Percentiles rank a stretch among this genome's conserved stretches.
phyloP scores from a whole-genome alignment of 192 early-diverging fungal genomes.

The Glomus cerebriforme region DNA sequence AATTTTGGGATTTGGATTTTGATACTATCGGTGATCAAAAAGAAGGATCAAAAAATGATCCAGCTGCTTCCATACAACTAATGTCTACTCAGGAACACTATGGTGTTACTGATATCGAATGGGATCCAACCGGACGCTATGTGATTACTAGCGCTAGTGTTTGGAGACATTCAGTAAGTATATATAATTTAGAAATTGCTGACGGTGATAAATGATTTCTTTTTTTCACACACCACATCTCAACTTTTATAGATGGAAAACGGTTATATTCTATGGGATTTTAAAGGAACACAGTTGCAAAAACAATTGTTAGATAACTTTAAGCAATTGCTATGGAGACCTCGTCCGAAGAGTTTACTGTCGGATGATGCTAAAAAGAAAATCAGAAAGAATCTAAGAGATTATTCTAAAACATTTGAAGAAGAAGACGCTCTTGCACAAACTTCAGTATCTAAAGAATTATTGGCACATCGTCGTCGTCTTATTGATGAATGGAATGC shows the following conservation, averaged over 20 bases:
- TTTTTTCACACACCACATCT: background rate
- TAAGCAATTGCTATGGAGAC: constrained; percentile 96
- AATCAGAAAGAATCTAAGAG: constrained; percentile 89
- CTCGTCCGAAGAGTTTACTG: constrained; percentile 84
- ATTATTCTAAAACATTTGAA: constrained; percentile 87
- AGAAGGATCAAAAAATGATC: constrained; percentile 56
- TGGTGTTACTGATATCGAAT: constrained; percentile 93
- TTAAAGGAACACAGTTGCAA: constrained; percentile 79
- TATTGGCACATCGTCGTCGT: constrained; percentile 71
- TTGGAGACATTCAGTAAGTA: constrained; percentile 75
- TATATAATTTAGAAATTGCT: background rate
- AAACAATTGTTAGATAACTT: constrained; percentile 77
- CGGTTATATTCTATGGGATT: constrained; percentile 91
- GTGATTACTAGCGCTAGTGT: constrained; percentile 83
- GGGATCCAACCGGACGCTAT: constrained; percentile 98
- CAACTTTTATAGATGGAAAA: constrained; percentile 65
- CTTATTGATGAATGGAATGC: constrained; percentile 83
- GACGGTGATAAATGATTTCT: constrained; percentile 13
- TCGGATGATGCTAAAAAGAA: constrained; percentile 78
- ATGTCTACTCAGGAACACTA: constrained; percentile 88
- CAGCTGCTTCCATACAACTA: constrained; percentile 58
- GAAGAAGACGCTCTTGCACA: constrained; percentile 80
- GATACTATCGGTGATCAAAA: constrained; percentile 54
- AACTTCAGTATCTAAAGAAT: constrained; percentile 71
- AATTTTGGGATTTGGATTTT: constrained; percentile 93